Percentiles rank a stretch among this genome's conserved stretches.
Conservation (phyloP, 2,329 filamentous ascomycete species). For the Alternaria sp. region DNA sequence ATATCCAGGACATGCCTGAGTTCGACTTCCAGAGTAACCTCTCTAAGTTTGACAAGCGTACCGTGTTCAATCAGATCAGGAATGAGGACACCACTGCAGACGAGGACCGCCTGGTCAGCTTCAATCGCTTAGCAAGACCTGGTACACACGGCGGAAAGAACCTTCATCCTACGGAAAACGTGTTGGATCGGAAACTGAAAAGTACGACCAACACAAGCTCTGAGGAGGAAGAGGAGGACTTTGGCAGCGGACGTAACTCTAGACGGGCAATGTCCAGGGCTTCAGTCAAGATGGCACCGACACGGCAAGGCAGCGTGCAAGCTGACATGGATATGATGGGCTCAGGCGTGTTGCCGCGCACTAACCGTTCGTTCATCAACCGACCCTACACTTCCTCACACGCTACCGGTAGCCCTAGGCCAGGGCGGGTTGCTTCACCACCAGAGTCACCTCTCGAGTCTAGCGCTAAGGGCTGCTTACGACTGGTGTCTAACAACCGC, state of each 20-base stretch:
- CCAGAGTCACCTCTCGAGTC: constrained; percentile 47
- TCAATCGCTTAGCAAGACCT: constrained; percentile 70
- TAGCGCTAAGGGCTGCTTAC: constrained; percentile 49
- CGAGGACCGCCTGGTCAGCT: constrained; percentile 85
- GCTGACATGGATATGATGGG: constrained; percentile 45
- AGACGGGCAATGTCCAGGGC: constrained; percentile 49
- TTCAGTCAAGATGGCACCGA: constrained; percentile 48
- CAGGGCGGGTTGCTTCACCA: constrained; percentile 42
- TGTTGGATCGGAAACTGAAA: constrained; percentile 67
- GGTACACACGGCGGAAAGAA: constrained; percentile 78
- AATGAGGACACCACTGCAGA: constrained; percentile 90
- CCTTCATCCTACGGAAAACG: constrained; percentile 88
- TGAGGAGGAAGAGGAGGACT: constrained; percentile 49
- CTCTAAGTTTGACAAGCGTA: constrained; percentile 92
- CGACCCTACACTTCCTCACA: constrained; percentile 48
- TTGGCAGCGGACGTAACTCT: constrained; percentile 48
- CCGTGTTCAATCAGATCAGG: constrained; percentile 88
- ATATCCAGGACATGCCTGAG: constrained; percentile 90
- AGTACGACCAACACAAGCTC: constrained; percentile 44
- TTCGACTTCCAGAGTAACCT: constrained; percentile 92
- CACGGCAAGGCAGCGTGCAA: constrained; percentile 50
- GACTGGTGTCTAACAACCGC: constrained; percentile 61
- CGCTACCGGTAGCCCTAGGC: constrained; percentile 44
- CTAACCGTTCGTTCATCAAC: constrained; percentile 40
- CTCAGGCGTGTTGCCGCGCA: constrained; percentile 39